Percentiles rank a stretch among this genome's conserved stretches.
phyloP scores from a whole-genome alignment of 495 filamentous ascomycete genomes.

The Xylaria sp. region DNA sequence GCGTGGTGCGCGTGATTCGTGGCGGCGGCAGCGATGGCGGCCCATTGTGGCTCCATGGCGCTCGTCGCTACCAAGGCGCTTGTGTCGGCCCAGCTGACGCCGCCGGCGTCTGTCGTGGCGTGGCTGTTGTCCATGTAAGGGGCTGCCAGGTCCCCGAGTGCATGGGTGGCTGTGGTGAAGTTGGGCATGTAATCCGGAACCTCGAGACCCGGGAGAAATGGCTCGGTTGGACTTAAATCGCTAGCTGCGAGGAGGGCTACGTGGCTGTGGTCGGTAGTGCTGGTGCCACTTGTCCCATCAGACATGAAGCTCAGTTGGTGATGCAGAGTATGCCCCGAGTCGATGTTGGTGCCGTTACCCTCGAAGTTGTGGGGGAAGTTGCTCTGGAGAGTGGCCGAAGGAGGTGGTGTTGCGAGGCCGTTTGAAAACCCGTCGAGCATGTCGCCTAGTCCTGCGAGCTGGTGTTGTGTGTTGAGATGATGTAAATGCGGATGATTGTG shows the following conservation, averaged over 20 bases:
- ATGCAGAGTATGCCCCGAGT: conserved; percentile 29
- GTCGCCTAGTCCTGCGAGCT: conserved; percentile 34
- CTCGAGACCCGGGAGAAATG: conserved; percentile 38
- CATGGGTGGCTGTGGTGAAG: conserved; percentile 24
- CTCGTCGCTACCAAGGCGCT: conserved; percentile 24
- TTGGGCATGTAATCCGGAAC: conserved; percentile 29
- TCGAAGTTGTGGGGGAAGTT: conserved; percentile 41
- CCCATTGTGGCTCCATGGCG: conserved; percentile 34
- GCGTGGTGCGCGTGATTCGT: neutral
- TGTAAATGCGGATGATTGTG: conserved; percentile 30
- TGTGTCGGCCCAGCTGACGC: conserved; percentile 37
- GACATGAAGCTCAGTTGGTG: conserved; percentile 41
- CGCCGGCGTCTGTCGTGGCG: conserved; percentile 17
- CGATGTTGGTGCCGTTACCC: conserved; percentile 23
- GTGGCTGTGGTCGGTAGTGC: conserved; percentile 18
- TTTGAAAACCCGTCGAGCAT: conserved; percentile 44
- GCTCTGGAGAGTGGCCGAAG: conserved; percentile 34
- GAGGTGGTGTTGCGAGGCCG: conserved; percentile 48
- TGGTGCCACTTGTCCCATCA: conserved; percentile 29
- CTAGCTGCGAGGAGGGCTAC: conserved; percentile 7
- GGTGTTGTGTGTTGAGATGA: conserved; percentile 33
- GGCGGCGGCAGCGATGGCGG: conserved; percentile 24
- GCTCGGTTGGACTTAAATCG: conserved; percentile 17
- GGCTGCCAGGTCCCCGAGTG: conserved; percentile 14
- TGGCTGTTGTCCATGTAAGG: conserved; percentile 20